A percentile compares a stretch with the other conserved stretches of the same genome.
Conservation (phyloP, 176 grass and related monocot species). For the Bonia amplexicaulis region DNA sequence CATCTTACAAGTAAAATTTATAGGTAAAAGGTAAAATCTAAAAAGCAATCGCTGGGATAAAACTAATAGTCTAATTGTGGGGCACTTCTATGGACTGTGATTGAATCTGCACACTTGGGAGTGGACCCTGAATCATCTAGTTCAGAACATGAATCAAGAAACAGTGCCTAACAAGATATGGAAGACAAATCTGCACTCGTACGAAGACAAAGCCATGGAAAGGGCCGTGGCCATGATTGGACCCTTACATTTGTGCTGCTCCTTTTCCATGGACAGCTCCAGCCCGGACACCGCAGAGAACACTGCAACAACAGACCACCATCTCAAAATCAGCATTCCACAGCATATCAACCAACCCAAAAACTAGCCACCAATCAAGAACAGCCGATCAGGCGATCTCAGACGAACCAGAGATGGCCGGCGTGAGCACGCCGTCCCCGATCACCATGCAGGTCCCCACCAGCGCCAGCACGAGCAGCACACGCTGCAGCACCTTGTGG, state of each 20-base stretch:
- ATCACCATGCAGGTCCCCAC: slow-evolving; percentile 96
- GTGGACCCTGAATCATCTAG: slow-evolving; percentile 25
- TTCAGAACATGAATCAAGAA: slow-evolving; percentile 5
- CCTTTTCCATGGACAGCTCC: slow-evolving; percentile 83
- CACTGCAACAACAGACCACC: slow-evolving; percentile 47
- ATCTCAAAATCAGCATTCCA: slow-evolving; percentile 19
- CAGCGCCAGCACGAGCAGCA: slow-evolving; percentile 72
- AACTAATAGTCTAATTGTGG: neutral
- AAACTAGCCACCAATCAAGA: neutral
- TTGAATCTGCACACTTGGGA: neutral
- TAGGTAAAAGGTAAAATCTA: neutral
- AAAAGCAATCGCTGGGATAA: neutral
- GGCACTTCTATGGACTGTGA: neutral
- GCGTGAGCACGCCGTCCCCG: slow-evolving; percentile 93
- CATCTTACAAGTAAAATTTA: slow-evolving; percentile 1
- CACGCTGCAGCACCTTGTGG: slow-evolving; percentile 66
- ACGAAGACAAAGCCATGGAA: slow-evolving; percentile 10
- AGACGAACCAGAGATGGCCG: slow-evolving; percentile 72
- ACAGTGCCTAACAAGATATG: neutral
- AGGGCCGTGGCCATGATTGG: slow-evolving; percentile 1
- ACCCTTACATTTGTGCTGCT: slow-evolving; percentile 98
- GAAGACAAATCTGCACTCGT: slow-evolving; percentile 9
- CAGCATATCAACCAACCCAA: neutral
- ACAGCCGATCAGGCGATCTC: neutral
- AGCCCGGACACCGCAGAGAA: slow-evolving; percentile 96